phyloP scores from a whole-genome alignment of 2,329 filamentous ascomycete species.

The Pestalotiopsis fici region DNA sequence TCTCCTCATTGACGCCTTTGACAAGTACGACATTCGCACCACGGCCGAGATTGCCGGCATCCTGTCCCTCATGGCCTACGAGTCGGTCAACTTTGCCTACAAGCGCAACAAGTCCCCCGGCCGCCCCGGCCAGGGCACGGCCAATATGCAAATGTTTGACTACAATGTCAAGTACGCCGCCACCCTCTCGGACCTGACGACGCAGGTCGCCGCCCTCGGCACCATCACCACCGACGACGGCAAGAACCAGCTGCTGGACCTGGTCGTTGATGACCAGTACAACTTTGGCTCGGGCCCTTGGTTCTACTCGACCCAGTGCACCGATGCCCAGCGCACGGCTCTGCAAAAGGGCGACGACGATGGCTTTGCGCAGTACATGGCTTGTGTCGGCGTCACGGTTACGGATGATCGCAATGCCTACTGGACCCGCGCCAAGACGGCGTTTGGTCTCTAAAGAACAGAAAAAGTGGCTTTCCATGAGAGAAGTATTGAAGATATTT shows the following conservation, averaged over 20 bases:
- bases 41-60: constrained; percentile 67
- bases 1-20: constrained; percentile 57
- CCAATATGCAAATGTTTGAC: constrained; percentile 51
- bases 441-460: constrained; percentile 40
- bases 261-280: constrained; percentile 49
- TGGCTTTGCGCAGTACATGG: constrained; percentile 48
- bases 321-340: constrained; percentile 25
- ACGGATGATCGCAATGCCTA: constrained; percentile 37
- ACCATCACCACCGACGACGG: constrained; percentile 24
- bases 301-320: constrained; percentile 50
- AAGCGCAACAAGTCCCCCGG: constrained; percentile 64
- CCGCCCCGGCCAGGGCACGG: constrained; percentile 70
- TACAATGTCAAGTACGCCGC: constrained; percentile 51
- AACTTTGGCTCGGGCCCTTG: constrained; percentile 56
- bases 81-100: constrained; percentile 70
- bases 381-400: constrained; percentile 42
- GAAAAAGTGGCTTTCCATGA: too few relatives aligned
- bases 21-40: constrained; percentile 54
- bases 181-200: constrained; percentile 37
- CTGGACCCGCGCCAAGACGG: constrained; percentile 47
- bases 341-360: constrained; percentile 39
- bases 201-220: constrained; percentile 29
- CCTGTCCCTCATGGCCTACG: constrained; percentile 70
- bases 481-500: too few relatives aligned
- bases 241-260: constrained; percentile 41